These are phyloP conservation scores for Nephelium lappaceum DNA, from an alignment of 345 rosid genomes.

Conservation along the genomic window DNA sequence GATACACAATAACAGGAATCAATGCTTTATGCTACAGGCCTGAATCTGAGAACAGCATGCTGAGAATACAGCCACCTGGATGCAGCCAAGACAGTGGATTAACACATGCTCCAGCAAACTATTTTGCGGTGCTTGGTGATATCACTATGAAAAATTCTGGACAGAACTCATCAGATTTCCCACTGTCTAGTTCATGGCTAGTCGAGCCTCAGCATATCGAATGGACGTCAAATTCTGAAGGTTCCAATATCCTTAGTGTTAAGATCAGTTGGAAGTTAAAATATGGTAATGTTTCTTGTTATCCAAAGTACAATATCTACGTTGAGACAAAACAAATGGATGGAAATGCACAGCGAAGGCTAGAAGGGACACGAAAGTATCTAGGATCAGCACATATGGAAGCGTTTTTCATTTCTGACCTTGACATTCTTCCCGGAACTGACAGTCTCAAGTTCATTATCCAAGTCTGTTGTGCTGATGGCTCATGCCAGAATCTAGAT, in stretches of 20 bases:
- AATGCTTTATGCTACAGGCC: constrained; percentile 62
- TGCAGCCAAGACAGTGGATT: constrained; percentile 5
- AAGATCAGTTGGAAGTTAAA: constrained; percentile 60
- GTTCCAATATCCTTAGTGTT: constrained; percentile 42
- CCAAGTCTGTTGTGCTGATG: constrained; percentile 52
- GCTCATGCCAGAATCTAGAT: constrained; percentile 42
- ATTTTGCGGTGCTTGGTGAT: constrained; percentile 68
- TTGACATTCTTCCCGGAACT: constrained; percentile 42
- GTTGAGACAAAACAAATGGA: constrained; percentile 37
- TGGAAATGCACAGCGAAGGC: constrained; percentile 23
- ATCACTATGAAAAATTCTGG: constrained; percentile 38
- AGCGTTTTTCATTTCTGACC: constrained; percentile 60
- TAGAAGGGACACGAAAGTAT: constrained; percentile 30
- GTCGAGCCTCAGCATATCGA: constrained; percentile 46
- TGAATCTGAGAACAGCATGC: constrained; percentile 12
- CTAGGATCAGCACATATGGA: constrained; percentile 57
- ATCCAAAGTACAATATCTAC: constrained; percentile 57
- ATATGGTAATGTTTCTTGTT: constrained; percentile 24
- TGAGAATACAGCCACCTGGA: constrained; percentile 21
- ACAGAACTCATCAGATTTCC: constrained; percentile 33
- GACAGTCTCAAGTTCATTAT: constrained; percentile 50
- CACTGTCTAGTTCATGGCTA: constrained; percentile 52
- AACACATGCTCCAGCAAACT: constrained; percentile 31
- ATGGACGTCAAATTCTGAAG: constrained; percentile 40
- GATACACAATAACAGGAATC: constrained; percentile 55